Base-by-base conservation (phyloP, 2,329 filamentous ascomycete species). In the Xylaria sp. region DNA sequence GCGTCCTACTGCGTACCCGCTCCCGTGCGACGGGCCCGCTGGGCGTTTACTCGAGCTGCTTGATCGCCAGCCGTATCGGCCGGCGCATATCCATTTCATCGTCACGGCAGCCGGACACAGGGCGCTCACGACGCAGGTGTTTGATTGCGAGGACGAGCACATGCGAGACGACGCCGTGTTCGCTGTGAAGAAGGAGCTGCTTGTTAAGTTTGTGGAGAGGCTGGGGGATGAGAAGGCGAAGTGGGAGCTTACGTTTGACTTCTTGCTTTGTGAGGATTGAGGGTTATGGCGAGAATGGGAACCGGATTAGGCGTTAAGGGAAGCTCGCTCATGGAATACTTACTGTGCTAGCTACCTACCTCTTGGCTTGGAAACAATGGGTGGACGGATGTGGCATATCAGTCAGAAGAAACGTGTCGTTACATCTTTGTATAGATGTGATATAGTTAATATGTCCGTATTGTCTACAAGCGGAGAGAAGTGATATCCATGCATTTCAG, bases 51-150 rank as follows among this genome's bases (percentile, higher is more conserved):
- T 90, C 18, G 72, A 78, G 13, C 74, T 88, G 37, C 82, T 90
- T 70, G 88, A 88, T 72, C 83, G 88, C 39, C 86, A 88, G 71
- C 82, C 85, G 15, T 88, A 82, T 78, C 82, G 88, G 15, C 88
- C 88, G 1, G 88, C 87, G 2, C 88, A 90, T 73, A 85, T 90
- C 58, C 88, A 90, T 76, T 85, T 90, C 73, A 85, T 88, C 78
- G 84, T 86, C 66, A 74, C 74, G 37, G 74, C 78, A 34, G 57
- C 70, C 13, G 79, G 80, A 9, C 77, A 74, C 74, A 73, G 81
- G 54, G 84, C 90, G 0, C 85, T 97, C 57, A 91, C 90, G 0
- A 87, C 85, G 0, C 92, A 96, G 79, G 89, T 96, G 65, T 95
- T 94, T 77, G 91, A 94, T 78, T 82, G 84, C 66, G 84, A 88